Evolutionary conservation across 441 rosid species (phyloP).

Genomic region (Gossypium trilobum): DNA sequence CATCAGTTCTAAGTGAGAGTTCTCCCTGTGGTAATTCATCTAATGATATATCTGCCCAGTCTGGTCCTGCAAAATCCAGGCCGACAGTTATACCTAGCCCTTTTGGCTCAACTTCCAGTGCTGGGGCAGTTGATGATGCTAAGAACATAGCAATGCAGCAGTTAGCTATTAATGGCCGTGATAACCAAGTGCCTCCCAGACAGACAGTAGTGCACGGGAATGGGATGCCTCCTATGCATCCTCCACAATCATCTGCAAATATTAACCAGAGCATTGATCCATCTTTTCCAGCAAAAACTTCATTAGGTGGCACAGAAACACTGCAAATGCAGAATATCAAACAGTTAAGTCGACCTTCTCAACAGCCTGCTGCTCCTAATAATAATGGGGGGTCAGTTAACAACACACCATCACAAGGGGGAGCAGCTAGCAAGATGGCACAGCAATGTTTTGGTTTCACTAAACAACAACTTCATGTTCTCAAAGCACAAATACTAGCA

Average conservation of each 20-base stretch:
- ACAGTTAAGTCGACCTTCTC: slow-evolving; percentile 54
- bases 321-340: slow-evolving; percentile 57
- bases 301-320: slow-evolving; percentile 40
- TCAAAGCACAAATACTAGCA: slow-evolving; percentile 95
- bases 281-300: slow-evolving; percentile 42
- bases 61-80: slow-evolving; percentile 66
- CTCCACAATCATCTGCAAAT: slow-evolving; percentile 54
- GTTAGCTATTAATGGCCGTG: slow-evolving; percentile 56
- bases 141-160: slow-evolving; percentile 50
- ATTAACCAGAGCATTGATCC: slow-evolving; percentile 47
- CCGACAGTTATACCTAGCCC: slow-evolving; percentile 40
- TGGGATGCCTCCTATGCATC: slow-evolving; percentile 65
- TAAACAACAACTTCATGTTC: slow-evolving; percentile 92
- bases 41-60: slow-evolving; percentile 74
- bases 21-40: slow-evolving; percentile 78
- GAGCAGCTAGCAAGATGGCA: slow-evolving; percentile 43
- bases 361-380: slow-evolving; percentile 42
- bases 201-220: slow-evolving; percentile 47
- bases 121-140: slow-evolving; percentile 37
- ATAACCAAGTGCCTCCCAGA: slow-evolving; percentile 54
- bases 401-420: slow-evolving; percentile 42
- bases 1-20: slow-evolving; percentile 57
- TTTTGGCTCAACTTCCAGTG: slow-evolving; percentile 47
- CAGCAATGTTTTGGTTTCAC: slow-evolving; percentile 69
- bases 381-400: slow-evolving; percentile 38